A percentile compares a stretch with the other conserved stretches of the same genome.
These are phyloP conservation scores for Cladophialophora chaetospira DNA, from an alignment of 2,329 filamentous ascomycete genomes.

Conservation along the genomic window DNA sequence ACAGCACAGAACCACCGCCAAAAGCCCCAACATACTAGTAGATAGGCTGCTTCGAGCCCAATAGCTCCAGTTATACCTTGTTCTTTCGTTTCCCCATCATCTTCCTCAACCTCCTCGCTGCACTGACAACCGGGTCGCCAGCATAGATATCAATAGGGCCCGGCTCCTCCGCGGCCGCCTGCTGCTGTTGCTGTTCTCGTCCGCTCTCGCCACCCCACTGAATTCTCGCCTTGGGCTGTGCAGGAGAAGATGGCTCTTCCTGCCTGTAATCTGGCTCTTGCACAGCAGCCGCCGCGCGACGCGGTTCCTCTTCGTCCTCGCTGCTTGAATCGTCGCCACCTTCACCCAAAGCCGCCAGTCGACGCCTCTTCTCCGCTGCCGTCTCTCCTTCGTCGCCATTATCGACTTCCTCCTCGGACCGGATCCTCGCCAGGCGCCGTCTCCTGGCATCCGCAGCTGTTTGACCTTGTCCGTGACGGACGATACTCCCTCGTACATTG, in stretches of 20 bases:
- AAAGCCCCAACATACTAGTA: neutral
- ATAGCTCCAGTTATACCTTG: neutral
- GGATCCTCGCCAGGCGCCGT: constrained; percentile 38
- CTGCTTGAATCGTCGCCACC: constrained; percentile 33
- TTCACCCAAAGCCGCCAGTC: constrained; percentile 46
- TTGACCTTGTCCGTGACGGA: constrained; percentile 38
- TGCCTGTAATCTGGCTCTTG: constrained; percentile 23
- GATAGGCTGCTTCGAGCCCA: neutral
- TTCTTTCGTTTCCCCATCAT: constrained; percentile 26
- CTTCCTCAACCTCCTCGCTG: constrained; percentile 22
- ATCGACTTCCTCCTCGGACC: constrained; percentile 28
- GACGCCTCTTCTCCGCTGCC: constrained; percentile 49
- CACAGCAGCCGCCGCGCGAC: constrained; percentile 26
- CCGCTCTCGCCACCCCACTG: constrained; percentile 48
- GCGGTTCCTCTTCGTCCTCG: constrained; percentile 30
- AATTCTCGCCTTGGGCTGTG: constrained; percentile 37
- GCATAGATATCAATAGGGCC: constrained; percentile 27
- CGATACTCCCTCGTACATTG: constrained; percentile 43
- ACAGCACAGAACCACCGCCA: too few relatives aligned
- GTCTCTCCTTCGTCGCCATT: constrained; percentile 46
- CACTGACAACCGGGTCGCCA: constrained; percentile 26
- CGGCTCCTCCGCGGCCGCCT: neutral
- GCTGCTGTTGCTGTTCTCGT: constrained; percentile 28
- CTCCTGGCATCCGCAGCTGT: constrained; percentile 43
- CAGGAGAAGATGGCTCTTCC: constrained; percentile 20